Evolutionary conservation across 177 flowering plant genomes (phyloP), one percentile per base, ranked within the genome.

Genomic region (Vitis hybrid): DNA sequence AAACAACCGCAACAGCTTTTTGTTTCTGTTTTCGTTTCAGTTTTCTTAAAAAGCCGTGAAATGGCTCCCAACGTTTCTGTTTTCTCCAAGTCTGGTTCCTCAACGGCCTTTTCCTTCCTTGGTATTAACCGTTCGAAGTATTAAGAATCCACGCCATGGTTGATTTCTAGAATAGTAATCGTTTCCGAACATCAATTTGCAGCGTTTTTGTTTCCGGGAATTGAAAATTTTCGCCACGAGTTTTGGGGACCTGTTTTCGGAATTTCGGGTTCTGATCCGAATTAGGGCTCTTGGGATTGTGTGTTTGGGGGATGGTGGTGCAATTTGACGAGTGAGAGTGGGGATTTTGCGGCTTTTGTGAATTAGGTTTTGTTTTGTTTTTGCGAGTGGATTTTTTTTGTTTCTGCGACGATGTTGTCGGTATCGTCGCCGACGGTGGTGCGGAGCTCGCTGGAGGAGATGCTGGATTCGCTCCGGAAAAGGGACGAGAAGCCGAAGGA

Each of bases 361-460:
- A 28, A 22, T 11, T 31, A 52, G 28, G 20, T 55, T 18, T 56
- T 38, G 58, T 0, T 28, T 19, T 17, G 52, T 20, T 54, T 55
- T 18, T 3, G 1, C 7, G 55, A 50, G 9, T 50, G 54, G 53
- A 28, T 67, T 17, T 52, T 5, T 4, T 31, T 11, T 12, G 31
- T 56, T 38, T 28, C 28, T 12, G 74, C 28, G 67, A 87, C 79
- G 83, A 79, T 90, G 89, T 76, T 86, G 70, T 82, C 89, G 13
- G 70, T 91, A 22, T 63, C 85, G 55, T 83, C 87, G 67, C 73
- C 81, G 7, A 60, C 75, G 61, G 55, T 73, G 49, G 75, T 80
- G 38, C 84, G 91, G 53, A 92, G 97, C 73, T 95, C 99, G 60
- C 71, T 95, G 71, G 99, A 93, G 78, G 99, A 88, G 75, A 93